phyloP scores from a whole-genome alignment of 2,329 filamentous ascomycete genomes.

The Dactylellina sp. region DNA sequence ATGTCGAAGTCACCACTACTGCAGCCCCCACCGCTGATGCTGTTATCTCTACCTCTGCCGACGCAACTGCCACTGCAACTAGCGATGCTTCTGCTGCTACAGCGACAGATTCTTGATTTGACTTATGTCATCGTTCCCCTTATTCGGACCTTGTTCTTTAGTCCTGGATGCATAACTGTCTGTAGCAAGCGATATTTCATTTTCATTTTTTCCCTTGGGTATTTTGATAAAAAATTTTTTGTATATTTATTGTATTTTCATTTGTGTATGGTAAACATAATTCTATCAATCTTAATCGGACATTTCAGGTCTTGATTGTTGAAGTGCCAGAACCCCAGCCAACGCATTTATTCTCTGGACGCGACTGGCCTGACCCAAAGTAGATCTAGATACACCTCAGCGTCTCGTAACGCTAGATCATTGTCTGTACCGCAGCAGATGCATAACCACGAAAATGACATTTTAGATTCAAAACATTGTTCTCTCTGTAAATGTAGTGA shows the following conservation, averaged over 20 bases:
- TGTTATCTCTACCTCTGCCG: not conserved
- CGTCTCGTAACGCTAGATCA: too few species aligned
- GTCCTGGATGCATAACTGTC: slow-evolving; percentile 8
- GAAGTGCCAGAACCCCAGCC: too few species aligned
- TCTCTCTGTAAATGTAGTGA: too few species aligned
- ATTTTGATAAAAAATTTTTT: slow-evolving; percentile 6
- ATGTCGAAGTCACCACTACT: not conserved
- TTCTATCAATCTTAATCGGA: too few species aligned
- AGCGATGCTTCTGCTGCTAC: slow-evolving; percentile 7
- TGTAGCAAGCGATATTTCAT: slow-evolving; percentile 24
- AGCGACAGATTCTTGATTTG: slow-evolving; percentile 2
- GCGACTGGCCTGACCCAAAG: too few species aligned
- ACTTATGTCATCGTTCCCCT: not conserved
- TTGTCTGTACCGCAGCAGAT: too few species aligned
- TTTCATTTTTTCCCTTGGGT: slow-evolving; percentile 11
- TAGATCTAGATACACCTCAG: too few species aligned
- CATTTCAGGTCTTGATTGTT: too few species aligned
- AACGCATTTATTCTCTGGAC: too few species aligned
- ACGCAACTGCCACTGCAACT: not conserved
- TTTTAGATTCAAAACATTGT: too few species aligned
- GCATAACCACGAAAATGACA: too few species aligned
- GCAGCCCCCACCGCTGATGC: not conserved
- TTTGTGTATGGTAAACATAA: slow-evolving; percentile 8
- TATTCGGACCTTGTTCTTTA: slow-evolving; percentile 6
- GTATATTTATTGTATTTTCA: slow-evolving; percentile 31